Percentiles rank a stretch among this genome's conserved stretches.
These are phyloP conservation scores for Closterium sp. DNA, from an alignment of 139 green algal genomes.

Conservation along the genomic window DNA sequence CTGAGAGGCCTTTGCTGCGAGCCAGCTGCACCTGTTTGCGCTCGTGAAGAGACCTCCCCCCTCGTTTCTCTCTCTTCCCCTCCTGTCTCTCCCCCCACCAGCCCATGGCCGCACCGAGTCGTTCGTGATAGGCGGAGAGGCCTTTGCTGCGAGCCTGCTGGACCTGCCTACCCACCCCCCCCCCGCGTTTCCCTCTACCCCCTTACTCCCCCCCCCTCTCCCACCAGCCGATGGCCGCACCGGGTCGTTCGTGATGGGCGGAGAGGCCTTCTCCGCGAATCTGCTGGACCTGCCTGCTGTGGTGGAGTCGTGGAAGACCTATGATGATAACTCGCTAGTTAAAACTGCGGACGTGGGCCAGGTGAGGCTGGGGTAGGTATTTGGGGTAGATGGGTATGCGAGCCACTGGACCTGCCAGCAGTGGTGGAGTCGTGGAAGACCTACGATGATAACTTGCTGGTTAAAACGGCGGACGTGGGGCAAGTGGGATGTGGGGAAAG, in stretches of 20 bases:
- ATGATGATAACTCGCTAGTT: not conserved
- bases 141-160: too few relatives aligned
- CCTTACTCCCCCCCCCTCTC: too few relatives aligned
- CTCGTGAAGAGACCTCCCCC: constrained; percentile 64
- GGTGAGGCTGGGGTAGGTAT: not conserved
- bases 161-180: too few relatives aligned
- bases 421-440: not conserved
- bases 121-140: too few relatives aligned
- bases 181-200: too few relatives aligned
- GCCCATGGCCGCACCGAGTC: too few relatives aligned
- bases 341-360: not conserved
- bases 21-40: constrained; percentile 76
- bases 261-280: not conserved
- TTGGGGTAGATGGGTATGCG: not conserved
- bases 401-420: not conserved
- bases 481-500: constrained; percentile 22
- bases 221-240: not conserved
- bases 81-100: too few relatives aligned
- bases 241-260: not conserved
- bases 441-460: not conserved
- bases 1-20: not conserved
- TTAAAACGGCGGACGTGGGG: constrained; percentile 66
- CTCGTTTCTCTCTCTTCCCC: too few relatives aligned
- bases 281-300: not conserved
- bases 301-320: not conserved